Evolutionary conservation across 257 asterid species (phyloP), one percentile per base, ranked within the genome.

Genomic region (Phtheirospermum japonicum): DNA sequence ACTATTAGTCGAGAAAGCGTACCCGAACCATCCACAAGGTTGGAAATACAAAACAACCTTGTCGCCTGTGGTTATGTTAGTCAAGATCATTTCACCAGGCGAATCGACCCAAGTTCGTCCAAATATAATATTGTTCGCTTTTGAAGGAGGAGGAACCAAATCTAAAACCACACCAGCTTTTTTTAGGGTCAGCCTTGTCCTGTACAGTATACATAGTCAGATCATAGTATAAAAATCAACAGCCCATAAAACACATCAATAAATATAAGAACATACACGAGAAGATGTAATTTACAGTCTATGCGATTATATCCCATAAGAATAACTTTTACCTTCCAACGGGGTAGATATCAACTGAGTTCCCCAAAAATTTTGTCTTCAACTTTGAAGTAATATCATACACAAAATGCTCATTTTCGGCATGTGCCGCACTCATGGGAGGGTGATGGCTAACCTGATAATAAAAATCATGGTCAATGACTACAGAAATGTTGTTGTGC

Each of bases 1-100:
- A 50, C 7, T 2, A 4, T 9, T 19, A 20, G 12, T 7, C n/a
- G 6, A 17, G 28, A 50, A 19, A 50, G 13, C 57, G 4, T 74
- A 82, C 89, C 90, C 87, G 59, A 83, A 83, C 90, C 90, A 83
- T 37, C 90, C 90, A 70, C 90, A 83, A 34, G 90, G 90, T 70
- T 83, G 86, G 71, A 83, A 83, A 62, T 76, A 83, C 36, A 83
- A 68, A 4, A 83, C 80, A 43, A 66, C 87, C 74, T 83, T 83
- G 59, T 83, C 90, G 59, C 90, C 90, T n/a, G 90, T 83, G 26
- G 83, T 83, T 76, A 78, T 51, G 71, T 83, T 80, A 12, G 85
- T 83, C 83, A 83, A 65, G 54, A 83, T 72, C 90, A 83, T 80
- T 50, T 83, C 87, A 62, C 90, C 90, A 11, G 87, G 84, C 14